phyloP scores from a whole-genome alignment of 2,329 filamentous ascomycete genomes.

The Fusarium euwallaceae region DNA sequence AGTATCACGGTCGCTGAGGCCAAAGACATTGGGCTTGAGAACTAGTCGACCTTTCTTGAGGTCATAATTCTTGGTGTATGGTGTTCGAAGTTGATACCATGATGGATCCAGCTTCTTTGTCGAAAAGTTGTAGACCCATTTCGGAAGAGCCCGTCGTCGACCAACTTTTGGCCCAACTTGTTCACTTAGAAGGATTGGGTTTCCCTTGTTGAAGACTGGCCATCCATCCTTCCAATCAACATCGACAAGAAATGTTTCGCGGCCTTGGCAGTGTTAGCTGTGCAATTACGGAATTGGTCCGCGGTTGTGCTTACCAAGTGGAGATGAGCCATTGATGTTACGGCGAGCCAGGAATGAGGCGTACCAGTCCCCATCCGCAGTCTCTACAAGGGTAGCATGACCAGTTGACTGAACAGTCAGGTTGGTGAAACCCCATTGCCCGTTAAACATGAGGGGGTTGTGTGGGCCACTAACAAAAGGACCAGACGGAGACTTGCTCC shows the following conservation, averaged over 20 bases:
- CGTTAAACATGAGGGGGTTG: background rate
- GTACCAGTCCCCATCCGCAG: background rate
- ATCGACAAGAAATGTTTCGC: background rate
- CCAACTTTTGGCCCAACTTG: background rate
- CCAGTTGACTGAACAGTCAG: slow-evolving; percentile 1
- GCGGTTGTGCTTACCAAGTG: background rate
- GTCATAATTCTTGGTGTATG: background rate
- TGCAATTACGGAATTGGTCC: too few relatives aligned
- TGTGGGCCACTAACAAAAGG: background rate
- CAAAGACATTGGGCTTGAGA: background rate
- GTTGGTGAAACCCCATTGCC: background rate
- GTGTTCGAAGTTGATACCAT: background rate
- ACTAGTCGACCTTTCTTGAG: background rate
- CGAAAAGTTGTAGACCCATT: background rate
- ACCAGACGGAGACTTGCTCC: background rate
- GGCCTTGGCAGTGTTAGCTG: background rate
- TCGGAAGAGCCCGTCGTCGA: background rate
- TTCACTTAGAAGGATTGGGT: background rate
- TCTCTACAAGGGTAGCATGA: background rate
- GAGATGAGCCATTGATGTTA: background rate
- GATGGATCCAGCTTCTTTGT: background rate
- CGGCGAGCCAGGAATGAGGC: background rate
- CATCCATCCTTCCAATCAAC: slow-evolving; percentile 1
- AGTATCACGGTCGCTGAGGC: background rate
- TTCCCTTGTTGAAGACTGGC: background rate